Evolutionary conservation across 2,329 filamentous ascomycete genomes (phyloP).

Genomic region (Huntiella savannae): DNA sequence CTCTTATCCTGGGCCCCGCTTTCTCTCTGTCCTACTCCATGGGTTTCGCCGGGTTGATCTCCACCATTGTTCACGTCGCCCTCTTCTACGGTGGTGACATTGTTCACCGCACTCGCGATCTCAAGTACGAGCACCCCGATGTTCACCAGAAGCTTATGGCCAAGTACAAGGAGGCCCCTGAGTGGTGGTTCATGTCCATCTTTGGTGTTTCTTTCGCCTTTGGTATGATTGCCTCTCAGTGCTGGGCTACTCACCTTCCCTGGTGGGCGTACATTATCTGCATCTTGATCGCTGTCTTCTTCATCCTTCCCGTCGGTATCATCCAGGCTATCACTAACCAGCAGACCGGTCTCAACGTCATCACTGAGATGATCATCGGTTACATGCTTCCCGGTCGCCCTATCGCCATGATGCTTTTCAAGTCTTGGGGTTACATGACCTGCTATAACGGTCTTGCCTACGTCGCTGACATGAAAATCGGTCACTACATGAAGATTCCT

Average conservation of each 20-base stretch:
- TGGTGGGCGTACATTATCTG: constrained; percentile 25
- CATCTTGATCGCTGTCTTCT: constrained; percentile 22
- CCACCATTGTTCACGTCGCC: constrained; percentile 31
- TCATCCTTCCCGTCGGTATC: constrained; percentile 26
- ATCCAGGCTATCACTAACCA: constrained; percentile 30
- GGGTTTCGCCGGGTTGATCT: constrained; percentile 34
- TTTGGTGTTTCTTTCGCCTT: constrained; percentile 31
- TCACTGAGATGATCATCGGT: constrained; percentile 29
- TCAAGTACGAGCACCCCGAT: constrained; percentile 25
- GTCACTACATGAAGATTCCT: constrained; percentile 34
- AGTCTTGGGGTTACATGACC: constrained; percentile 28
- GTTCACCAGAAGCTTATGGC: constrained; percentile 36
- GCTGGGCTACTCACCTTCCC: constrained; percentile 23
- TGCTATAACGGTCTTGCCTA: constrained; percentile 28
- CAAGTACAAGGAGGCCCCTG: constrained; percentile 33
- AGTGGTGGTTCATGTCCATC: constrained; percentile 37
- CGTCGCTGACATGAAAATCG: constrained; percentile 31
- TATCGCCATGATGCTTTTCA: constrained; percentile 32
- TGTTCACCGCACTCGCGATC: constrained; percentile 17
- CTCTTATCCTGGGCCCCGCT: constrained; percentile 32
- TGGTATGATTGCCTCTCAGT: constrained; percentile 20
- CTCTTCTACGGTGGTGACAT: constrained; percentile 35
- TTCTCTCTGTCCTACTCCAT: constrained; percentile 37
- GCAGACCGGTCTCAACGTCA: constrained; percentile 28
- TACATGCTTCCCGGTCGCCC: constrained; percentile 29